Conservation (phyloP, 345 rosid species). For the Murraya koenigii region DNA sequence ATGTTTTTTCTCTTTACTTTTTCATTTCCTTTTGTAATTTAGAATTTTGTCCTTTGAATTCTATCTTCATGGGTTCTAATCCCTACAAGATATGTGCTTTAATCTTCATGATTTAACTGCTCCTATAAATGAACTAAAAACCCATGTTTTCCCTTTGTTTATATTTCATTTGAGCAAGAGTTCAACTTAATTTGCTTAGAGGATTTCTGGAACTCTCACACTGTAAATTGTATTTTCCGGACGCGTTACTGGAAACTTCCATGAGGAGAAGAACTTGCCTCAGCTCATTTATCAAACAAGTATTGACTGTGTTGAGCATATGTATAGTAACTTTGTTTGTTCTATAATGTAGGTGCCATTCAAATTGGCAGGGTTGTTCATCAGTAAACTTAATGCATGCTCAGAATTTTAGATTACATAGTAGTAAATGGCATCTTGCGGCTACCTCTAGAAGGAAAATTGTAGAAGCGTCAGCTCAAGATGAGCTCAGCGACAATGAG, state of each 20-base stretch:
- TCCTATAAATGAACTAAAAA: background rate
- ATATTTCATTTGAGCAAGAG: slow-evolving; percentile 2
- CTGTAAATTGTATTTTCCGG: background rate
- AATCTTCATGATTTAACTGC: background rate
- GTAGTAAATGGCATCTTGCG: slow-evolving; percentile 39
- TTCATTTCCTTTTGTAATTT: background rate
- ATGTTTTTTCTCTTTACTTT: slow-evolving; percentile 4
- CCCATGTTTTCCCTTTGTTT: background rate
- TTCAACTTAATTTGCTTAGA: background rate
- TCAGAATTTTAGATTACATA: slow-evolving; percentile 43
- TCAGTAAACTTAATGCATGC: slow-evolving; percentile 36
- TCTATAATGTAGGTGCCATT: slow-evolving; percentile 44
- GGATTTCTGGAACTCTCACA: background rate
- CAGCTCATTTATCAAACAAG: background rate
- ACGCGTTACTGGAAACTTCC: background rate
- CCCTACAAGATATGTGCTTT: background rate
- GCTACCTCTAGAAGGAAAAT: slow-evolving; percentile 56
- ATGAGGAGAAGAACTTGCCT: background rate
- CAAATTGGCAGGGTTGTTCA: slow-evolving; percentile 32
- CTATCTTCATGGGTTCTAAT: background rate
- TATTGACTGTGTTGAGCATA: background rate
- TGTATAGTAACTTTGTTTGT: background rate
- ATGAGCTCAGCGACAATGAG: slow-evolving; percentile 42
- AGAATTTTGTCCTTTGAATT: background rate
- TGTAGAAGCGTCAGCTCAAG: slow-evolving; percentile 37